Evolutionary conservation across 2,329 filamentous ascomycete species (phyloP).

Genomic region (Lizonia empirigonia): DNA sequence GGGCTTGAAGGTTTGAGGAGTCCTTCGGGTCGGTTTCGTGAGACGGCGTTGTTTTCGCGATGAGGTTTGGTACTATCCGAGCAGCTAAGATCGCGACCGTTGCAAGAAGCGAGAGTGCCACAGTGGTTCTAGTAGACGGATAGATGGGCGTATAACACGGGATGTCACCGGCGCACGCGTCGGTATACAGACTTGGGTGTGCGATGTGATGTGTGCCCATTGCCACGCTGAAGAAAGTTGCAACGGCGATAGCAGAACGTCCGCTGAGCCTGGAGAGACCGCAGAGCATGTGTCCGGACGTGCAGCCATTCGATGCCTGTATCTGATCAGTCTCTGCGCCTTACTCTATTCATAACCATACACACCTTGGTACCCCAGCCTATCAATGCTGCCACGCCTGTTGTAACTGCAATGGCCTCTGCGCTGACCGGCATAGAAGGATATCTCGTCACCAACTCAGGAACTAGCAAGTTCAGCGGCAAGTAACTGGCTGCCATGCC

Average conservation of each 20-base stretch:
- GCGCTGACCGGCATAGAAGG: constrained; percentile 45
- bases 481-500: constrained; percentile 54
- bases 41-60: constrained; percentile 18
- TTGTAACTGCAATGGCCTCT: constrained; percentile 46
- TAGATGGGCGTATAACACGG: constrained; percentile 57
- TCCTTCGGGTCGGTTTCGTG: neutral
- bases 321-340: constrained; percentile 11
- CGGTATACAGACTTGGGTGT: constrained; percentile 48
- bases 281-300: constrained; percentile 62
- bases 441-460: constrained; percentile 54
- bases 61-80: constrained; percentile 29
- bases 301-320: constrained; percentile 54
- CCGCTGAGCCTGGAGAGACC: constrained; percentile 57
- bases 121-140: constrained; percentile 40
- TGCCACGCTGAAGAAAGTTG: constrained; percentile 43
- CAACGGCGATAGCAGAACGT: constrained; percentile 56
- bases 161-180: constrained; percentile 43
- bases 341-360: neutral
- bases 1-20: neutral
- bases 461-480: constrained; percentile 51
- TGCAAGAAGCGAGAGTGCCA: constrained; percentile 46
- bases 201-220: constrained; percentile 48
- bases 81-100: constrained; percentile 34
- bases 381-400: constrained; percentile 52
- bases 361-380: constrained; percentile 61